Conservation (phyloP, 1,284 basidiomycete genomes). For the Rhodotorula sp. region DNA sequence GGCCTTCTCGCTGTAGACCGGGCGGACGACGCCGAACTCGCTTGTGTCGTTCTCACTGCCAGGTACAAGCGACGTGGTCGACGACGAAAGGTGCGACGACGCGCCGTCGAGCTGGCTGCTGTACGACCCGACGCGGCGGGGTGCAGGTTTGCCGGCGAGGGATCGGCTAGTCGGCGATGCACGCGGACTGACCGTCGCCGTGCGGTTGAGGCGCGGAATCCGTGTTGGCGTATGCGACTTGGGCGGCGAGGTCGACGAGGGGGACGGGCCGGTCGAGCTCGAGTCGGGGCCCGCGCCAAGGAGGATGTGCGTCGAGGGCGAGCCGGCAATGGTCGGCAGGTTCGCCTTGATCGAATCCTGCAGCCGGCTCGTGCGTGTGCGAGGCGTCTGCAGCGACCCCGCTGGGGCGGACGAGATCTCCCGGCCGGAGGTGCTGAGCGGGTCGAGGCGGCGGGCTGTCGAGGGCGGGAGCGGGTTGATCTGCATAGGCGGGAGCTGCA, state of each 20-base stretch:
- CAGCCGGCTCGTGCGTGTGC: conserved; percentile 31
- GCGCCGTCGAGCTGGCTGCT: conserved; percentile 9
- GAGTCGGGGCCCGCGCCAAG: neutral
- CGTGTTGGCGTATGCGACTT: conserved; percentile 68
- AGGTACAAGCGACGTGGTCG: neutral
- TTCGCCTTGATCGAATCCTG: conserved; percentile 48
- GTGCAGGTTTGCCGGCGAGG: conserved; percentile 62
- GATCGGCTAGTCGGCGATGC: conserved; percentile 61
- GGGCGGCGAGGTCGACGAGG: conserved; percentile 30
- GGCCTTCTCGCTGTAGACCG: conserved; percentile 23
- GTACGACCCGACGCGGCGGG: conserved; percentile 46
- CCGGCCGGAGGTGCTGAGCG: conserved; percentile 32
- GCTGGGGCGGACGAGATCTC: conserved; percentile 52
- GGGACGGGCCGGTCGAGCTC: conserved; percentile 6
- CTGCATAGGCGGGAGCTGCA: conserved; percentile 77
- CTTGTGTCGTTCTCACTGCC: neutral
- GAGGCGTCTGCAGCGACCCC: conserved; percentile 17
- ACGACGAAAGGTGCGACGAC: neutral
- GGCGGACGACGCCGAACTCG: conserved; percentile 22
- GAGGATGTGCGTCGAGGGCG: conserved; percentile 61
- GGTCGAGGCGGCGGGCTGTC: conserved; percentile 69
- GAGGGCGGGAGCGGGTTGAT: conserved; percentile 74
- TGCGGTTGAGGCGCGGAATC: conserved; percentile 68
- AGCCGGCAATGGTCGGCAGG: conserved; percentile 84
- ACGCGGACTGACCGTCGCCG: conserved; percentile 50